phyloP scores from a whole-genome alignment of 2,329 filamentous ascomycete genomes.

The Neonectria ditissima region DNA sequence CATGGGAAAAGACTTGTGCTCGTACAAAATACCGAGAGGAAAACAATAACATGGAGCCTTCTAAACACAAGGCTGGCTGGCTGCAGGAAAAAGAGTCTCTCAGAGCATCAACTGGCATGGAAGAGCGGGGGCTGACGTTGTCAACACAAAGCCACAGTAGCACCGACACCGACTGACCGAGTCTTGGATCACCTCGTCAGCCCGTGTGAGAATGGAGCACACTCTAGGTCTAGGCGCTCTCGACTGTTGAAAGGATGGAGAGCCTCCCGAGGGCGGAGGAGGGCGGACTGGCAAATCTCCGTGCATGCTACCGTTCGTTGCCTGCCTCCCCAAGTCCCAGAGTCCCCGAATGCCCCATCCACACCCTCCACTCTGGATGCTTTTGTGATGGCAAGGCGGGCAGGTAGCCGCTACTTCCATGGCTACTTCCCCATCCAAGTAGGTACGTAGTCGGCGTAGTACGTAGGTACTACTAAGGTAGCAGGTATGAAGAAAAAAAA shows the following conservation, averaged over 20 bases:
- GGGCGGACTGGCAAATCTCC: constrained; percentile 33
- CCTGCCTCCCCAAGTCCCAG: constrained; percentile 3
- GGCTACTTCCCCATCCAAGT: constrained; percentile 18
- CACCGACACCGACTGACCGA: background rate
- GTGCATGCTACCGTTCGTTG: constrained; percentile 16
- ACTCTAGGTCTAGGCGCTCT: constrained; percentile 1
- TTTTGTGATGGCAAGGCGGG: constrained; percentile 16
- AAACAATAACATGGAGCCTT: background rate
- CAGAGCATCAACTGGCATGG: background rate
- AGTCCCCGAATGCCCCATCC: constrained; percentile 6
- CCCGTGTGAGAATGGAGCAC: constrained; percentile 8
- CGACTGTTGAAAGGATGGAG: background rate
- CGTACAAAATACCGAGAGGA: background rate
- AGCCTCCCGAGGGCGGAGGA: constrained; percentile 4
- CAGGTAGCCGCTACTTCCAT: constrained; percentile 20
- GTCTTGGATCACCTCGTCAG: background rate
- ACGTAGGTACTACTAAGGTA: no score
- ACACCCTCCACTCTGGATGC: constrained; percentile 24
- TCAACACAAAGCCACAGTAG: background rate
- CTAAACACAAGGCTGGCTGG: background rate
- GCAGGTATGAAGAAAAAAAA: background rate
- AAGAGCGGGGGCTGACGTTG: background rate
- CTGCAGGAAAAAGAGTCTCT: background rate
- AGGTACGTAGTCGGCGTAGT: constrained; percentile 21
- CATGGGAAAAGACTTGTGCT: background rate